Evolutionary conservation across 2,329 filamentous ascomycete species (phyloP), one percentile per base, ranked within the genome.

Genomic region (Colletotrichum gloeosporioides): DNA sequence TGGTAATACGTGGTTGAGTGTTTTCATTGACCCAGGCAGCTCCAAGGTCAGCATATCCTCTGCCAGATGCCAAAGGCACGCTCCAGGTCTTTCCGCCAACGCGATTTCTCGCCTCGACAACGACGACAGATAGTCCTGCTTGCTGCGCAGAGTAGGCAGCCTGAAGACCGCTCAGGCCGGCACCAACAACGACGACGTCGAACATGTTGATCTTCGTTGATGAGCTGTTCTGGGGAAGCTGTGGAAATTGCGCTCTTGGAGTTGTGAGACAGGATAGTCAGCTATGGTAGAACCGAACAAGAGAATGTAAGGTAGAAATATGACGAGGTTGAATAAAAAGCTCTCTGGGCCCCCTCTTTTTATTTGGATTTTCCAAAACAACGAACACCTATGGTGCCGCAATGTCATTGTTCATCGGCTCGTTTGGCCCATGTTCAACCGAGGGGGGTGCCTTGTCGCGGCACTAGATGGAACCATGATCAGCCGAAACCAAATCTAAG

Each of bases 71-170:
- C 8, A 79, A 31, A 4, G 79, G 71, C 8, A 78, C 77, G 3
- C 76, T 82, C 81, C 81, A 86, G 0, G 82, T 85, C 77, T 86
- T 86, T 3, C 86, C 87, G 6, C 86, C 86, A 1, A 88, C 85
- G 4, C 87, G 84, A 74, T 87, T 83, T 5, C 86, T 78, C 7
- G 86, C 86, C 69, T 88, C 86, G 0, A 88, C 79, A 13, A 88
- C 81, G 3, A 81, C 68, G 22, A 80, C 82, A 2, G 83, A 84
- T 0, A 82, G 77, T 0, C 85, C 85, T 0, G 82, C 78, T 34
- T 80, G 78, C 22, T 82, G 78, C 4, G 83, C 70, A 8, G 82
- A 78, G 10, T 80, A 75, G 0, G 84, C 85, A 1, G 85, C 84
- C 31, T 81, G 79, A 1, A 87, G 81, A 15, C 86, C 86, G 18